These are phyloP conservation scores for Cymbopogon citratus DNA, from an alignment of 176 grass and related monocot species.

Conservation along the genomic window DNA sequence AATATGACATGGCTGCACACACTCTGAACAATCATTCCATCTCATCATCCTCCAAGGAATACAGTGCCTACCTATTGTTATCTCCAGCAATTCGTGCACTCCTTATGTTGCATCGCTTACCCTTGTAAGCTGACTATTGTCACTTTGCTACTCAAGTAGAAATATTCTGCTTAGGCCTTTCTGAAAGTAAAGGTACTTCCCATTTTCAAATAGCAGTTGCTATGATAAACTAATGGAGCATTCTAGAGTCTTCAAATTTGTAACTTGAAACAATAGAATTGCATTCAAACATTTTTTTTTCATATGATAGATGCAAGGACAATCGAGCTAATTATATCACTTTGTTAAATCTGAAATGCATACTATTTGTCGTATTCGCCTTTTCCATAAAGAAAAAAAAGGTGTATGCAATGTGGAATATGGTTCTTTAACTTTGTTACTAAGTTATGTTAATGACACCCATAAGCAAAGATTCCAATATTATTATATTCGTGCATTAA, in stretches of 20 bases:
- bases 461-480: conserved; percentile 27
- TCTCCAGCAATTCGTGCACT: neutral
- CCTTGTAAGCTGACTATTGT: neutral
- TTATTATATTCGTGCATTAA: conserved; percentile 11
- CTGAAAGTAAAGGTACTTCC: neutral
- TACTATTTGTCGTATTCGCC: neutral
- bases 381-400: neutral
- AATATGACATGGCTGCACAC: neutral
- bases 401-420: conserved; percentile 20
- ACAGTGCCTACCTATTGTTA: neutral
- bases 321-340: neutral
- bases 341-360: conserved; percentile 6
- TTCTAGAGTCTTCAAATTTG: conserved; percentile 2
- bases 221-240: neutral
- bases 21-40: neutral
- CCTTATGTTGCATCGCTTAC: neutral
- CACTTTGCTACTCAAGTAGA: neutral
- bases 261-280: neutral
- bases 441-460: conserved; percentile 17
- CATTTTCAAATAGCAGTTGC: conserved; percentile 1
- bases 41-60: neutral
- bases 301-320: neutral
- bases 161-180: conserved; percentile 4
- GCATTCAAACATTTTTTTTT: neutral
- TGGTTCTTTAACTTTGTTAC: conserved; percentile 32